A percentile compares a stretch with the other conserved stretches of the same genome.
Conservation (phyloP, 106 monocot genomes). For the Allium cepa region DNA sequence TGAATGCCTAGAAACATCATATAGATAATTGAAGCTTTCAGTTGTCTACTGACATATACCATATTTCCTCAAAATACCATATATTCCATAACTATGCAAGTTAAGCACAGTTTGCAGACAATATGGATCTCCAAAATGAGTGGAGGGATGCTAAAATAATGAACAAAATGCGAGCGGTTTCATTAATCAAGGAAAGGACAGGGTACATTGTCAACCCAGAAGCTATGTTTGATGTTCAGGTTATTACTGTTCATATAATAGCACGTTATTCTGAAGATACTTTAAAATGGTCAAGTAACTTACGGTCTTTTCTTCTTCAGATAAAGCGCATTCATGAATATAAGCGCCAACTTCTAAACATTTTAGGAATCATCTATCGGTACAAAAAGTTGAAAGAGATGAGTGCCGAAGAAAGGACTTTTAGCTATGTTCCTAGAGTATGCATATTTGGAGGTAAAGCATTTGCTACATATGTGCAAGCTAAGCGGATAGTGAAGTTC, state of each 20-base stretch:
- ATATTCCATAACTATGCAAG: background rate
- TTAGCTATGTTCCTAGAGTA: conserved; percentile 72
- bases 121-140: conserved; percentile 75
- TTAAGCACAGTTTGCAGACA: conserved; percentile 71
- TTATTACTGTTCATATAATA: background rate
- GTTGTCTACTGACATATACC: too few relatives aligned
- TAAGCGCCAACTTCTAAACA: conserved; percentile 85
- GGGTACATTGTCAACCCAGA: conserved; percentile 92
- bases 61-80: background rate
- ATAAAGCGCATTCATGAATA: conserved; percentile 98
- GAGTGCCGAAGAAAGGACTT: conserved; percentile 54
- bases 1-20: too few relatives aligned
- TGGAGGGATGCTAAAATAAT: conserved; percentile 78
- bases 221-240: conserved; percentile 98
- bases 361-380: conserved; percentile 89
- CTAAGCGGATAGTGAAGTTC: conserved; percentile 98
- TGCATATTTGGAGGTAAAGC: conserved; percentile 99
- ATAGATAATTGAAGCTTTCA: too few relatives aligned
- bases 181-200: conserved; percentile 78
- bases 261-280: too few relatives aligned
- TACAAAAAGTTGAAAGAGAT: conserved; percentile 99
- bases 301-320: conserved; percentile 18
- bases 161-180: conserved; percentile 86
- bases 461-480: conserved; percentile 93
- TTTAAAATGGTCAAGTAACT: conserved; percentile 3